Percentiles rank a stretch among this genome's conserved stretches.
These are phyloP conservation scores for Megacollybia marginata DNA, from an alignment of 768 basidiomycete genomes.

Conservation along the genomic window DNA sequence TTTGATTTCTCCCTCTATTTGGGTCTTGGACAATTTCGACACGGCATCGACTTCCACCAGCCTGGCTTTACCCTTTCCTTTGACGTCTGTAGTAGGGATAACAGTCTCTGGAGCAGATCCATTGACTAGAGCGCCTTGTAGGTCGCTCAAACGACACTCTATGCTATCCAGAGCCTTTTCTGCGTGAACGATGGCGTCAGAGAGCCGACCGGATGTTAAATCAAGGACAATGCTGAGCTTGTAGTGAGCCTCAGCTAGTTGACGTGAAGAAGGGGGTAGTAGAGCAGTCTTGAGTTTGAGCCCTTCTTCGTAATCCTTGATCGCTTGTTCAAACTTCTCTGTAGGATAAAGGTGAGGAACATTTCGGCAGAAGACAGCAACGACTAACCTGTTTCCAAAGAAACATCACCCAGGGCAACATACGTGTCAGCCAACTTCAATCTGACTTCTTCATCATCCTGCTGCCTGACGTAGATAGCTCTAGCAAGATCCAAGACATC, in stretches of 20 bases:
- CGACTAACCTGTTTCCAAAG: conserved; percentile 84
- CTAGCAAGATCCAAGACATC: conserved; percentile 94
- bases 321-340: conserved; percentile 97
- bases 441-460: conserved; percentile 49
- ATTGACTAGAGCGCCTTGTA: conserved; percentile 34
- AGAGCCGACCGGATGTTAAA: conserved; percentile 76
- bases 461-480: conserved; percentile 71
- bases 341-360: conserved; percentile 6
- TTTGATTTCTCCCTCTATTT: conserved; percentile 72
- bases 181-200: conserved; percentile 77
- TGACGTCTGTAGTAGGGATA: conserved; percentile 32
- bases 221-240: conserved; percentile 92
- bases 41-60: conserved; percentile 48
- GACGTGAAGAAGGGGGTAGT: conserved; percentile 82
- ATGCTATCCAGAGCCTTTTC: conserved; percentile 78
- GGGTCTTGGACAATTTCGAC: conserved; percentile 60
- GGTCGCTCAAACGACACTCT: conserved; percentile 55
- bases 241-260: conserved; percentile 91
- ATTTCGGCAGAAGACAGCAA: conserved; percentile 1
- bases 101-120: conserved; percentile 10
- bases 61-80: conserved; percentile 66
- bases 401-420: conserved; percentile 91
- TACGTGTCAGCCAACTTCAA: conserved; percentile 89
- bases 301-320: conserved; percentile 77
- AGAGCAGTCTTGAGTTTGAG: conserved; percentile 65